Percentiles rank a stretch among this genome's conserved stretches.
These are phyloP conservation scores for Naganishia randhawae DNA, from an alignment of 768 basidiomycete species.

Conservation along the genomic window DNA sequence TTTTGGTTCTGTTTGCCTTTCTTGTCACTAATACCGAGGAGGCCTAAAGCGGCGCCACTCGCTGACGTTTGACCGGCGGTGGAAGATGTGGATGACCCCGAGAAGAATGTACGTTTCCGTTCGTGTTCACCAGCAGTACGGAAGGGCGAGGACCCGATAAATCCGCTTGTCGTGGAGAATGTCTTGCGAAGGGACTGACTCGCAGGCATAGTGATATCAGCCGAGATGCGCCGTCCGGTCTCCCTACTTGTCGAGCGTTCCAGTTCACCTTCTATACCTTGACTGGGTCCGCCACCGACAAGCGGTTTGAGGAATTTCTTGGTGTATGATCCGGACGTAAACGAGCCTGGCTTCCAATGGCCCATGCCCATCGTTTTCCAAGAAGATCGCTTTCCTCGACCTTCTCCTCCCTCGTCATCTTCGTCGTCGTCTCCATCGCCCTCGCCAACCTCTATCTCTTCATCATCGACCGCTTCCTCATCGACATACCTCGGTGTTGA, in stretches of 20 bases:
- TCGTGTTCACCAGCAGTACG: slow-evolving; percentile 41
- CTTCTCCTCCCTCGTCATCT: slow-evolving; percentile 33
- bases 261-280: neutral
- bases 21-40: slow-evolving; percentile 22
- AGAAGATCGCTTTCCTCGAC: slow-evolving; percentile 34
- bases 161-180: slow-evolving; percentile 45
- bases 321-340: slow-evolving; percentile 33
- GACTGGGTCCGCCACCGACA: neutral
- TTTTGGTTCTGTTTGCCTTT: slow-evolving; percentile 26
- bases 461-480: slow-evolving; percentile 27
- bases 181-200: slow-evolving; percentile 44
- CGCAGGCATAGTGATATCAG: slow-evolving; percentile 2
- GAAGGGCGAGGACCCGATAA: slow-evolving; percentile 48
- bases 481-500: neutral
- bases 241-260: slow-evolving; percentile 9
- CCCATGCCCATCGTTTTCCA: slow-evolving; percentile 38
- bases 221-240: slow-evolving; percentile 11
- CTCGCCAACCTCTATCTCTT: too few species aligned
- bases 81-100: slow-evolving; percentile 26
- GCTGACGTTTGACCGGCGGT: neutral
- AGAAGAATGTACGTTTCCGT: slow-evolving; percentile 37
- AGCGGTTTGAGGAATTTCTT: slow-evolving; percentile 52
- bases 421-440: slow-evolving; percentile 30
- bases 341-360: slow-evolving; percentile 15
- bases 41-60: slow-evolving; percentile 11